Evolutionary conservation across 2,329 filamentous ascomycete species (phyloP).

Genomic region (Ilyonectria mors-panacis): DNA sequence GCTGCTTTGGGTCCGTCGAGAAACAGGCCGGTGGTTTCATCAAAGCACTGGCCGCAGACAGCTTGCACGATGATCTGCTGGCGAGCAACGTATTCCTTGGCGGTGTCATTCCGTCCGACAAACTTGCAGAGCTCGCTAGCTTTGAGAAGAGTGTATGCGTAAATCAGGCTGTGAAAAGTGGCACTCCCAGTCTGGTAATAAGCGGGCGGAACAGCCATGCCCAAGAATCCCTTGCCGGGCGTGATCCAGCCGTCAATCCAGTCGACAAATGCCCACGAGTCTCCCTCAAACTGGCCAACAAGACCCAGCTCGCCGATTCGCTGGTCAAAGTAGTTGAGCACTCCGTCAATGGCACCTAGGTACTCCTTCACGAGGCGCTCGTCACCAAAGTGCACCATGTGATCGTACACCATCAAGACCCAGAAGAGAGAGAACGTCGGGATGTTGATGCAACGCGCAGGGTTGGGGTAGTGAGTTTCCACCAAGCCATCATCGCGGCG

Average conservation of each 20-base stretch:
- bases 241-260: conserved; percentile 20
- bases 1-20: conserved; percentile 11
- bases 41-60: conserved; percentile 17
- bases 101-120: conserved; percentile 15
- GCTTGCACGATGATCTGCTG: conserved; percentile 17
- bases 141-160: conserved; percentile 24
- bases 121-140: conserved; percentile 21
- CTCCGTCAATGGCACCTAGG: conserved; percentile 22
- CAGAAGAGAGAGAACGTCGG: conserved; percentile 28
- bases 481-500: conserved; percentile 24
- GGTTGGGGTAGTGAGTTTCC: conserved; percentile 25
- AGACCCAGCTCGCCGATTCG: conserved; percentile 11
- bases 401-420: conserved; percentile 29
- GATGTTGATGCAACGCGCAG: conserved; percentile 20
- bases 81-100: conserved; percentile 16
- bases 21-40: conserved; percentile 3
- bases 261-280: conserved; percentile 25
- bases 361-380: conserved; percentile 23
- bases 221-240: conserved; percentile 22
- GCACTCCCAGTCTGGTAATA: conserved; percentile 21
- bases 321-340: conserved; percentile 24
- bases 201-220: conserved; percentile 16
- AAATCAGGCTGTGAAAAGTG: conserved; percentile 21
- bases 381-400: conserved; percentile 31
- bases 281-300: conserved; percentile 25